Base-by-base conservation (phyloP, 1,139 yeast genomes). In the Taphrina deformans region DNA sequence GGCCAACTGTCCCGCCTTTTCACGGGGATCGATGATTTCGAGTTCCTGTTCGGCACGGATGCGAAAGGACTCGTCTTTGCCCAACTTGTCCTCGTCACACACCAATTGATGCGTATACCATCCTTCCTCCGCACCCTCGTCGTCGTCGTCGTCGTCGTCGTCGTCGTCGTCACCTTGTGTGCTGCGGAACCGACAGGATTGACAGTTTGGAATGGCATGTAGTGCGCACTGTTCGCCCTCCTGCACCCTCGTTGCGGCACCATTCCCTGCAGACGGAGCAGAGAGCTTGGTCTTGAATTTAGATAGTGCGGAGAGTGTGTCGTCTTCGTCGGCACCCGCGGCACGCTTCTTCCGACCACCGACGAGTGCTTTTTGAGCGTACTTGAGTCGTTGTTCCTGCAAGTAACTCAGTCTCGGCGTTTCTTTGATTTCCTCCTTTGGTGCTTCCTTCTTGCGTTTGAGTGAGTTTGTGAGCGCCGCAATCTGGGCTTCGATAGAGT, bases 81-180 rank as follows among this genome's bases (percentile, higher is more conserved):
- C 69, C 44, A 53, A 58, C 27, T 50, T 40, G 48, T 68, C 70
- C 31, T 65, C 66, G 41, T 62, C 69, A 31, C 67, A 70, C 31
- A 56, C 67, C 24, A 70, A 62, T 10, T 27, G 35, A 48, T 68
- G 69, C 23, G 65, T 40, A 23, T 55, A 66, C 64, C 68, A 67
- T 33, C 66, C 67, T 16, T 27, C 55, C 55, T 53, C 67, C 29
- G 63, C 40, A 5, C 61, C 68, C 27, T 68, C 69, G 18, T 68
- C 71, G 41, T 70, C 72, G 12, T 69, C 71, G 29, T 72, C 72
- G 18, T 71, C 70, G 14, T 70, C 67, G 26, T 73, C 76, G 45
- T n/a, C 16, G 7, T 40, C 45, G 26, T 5, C 6, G 53, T 48
- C 50, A 29, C 71, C n/a, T n/a, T n/a, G n/a, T n/a, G n/a, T n/a